phyloP scores from a whole-genome alignment of 495 filamentous ascomycete species.

The Corynascus novoguineensis region DNA sequence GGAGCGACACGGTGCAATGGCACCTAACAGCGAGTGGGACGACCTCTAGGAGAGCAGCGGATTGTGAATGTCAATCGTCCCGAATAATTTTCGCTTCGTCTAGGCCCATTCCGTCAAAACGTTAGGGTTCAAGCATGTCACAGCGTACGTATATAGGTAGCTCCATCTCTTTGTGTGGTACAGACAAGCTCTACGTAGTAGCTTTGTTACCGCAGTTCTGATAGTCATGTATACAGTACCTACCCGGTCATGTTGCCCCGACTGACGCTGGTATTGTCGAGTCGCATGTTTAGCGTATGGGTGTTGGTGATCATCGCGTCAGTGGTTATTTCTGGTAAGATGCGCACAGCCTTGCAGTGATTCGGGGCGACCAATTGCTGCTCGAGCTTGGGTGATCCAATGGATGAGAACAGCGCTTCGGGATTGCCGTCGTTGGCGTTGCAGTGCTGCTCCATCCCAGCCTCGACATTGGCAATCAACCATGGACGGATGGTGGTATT shows the following conservation, averaged over 20 bases:
- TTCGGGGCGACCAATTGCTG: constrained; percentile 6
- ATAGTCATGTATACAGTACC: no score
- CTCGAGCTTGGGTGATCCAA: neutral
- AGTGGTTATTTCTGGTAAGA: neutral
- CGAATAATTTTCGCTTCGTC: no score
- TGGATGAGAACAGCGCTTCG: neutral
- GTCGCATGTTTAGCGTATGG: neutral
- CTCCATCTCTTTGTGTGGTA: no score
- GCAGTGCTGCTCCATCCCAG: neutral
- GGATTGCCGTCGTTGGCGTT: neutral
- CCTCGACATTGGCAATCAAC: neutral
- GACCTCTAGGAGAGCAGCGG: constrained; percentile 1
- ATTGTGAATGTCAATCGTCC: no score
- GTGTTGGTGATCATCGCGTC: neutral
- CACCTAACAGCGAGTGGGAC: neutral
- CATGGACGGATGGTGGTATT: neutral
- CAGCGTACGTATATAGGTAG: no score
- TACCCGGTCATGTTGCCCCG: no score
- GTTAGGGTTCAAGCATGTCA: no score
- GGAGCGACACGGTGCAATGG: constrained; percentile 16
- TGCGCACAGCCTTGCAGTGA: constrained; percentile 2
- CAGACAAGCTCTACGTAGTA: neutral
- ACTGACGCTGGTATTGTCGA: no score
- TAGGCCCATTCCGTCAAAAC: no score
- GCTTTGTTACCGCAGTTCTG: no score